Conservation (phyloP, 768 basidiomycete species). For the Kwoniella pini region DNA sequence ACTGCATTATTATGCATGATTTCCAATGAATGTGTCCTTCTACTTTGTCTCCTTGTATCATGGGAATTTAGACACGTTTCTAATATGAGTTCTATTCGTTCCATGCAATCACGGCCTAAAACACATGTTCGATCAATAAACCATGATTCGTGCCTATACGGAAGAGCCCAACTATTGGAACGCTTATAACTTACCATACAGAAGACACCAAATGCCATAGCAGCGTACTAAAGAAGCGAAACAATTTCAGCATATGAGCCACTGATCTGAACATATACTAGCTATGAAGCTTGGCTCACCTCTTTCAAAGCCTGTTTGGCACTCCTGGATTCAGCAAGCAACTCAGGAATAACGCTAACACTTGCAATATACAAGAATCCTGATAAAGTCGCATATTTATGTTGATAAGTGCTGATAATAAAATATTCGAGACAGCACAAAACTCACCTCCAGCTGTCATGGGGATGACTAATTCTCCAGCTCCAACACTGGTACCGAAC, state of each 20-base stretch:
- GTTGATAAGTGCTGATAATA: too few relatives aligned
- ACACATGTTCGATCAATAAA: background rate
- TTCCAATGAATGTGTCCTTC: too few relatives aligned
- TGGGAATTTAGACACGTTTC: too few relatives aligned
- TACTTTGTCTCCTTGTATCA: too few relatives aligned
- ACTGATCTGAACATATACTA: too few relatives aligned
- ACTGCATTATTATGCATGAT: too few relatives aligned
- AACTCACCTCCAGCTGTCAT: slow-evolving; percentile 53
- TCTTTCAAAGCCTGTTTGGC: slow-evolving; percentile 86
- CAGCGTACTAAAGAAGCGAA: slow-evolving; percentile 67
- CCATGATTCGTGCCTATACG: background rate
- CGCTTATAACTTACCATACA: slow-evolving; percentile 64
- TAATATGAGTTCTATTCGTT: slow-evolving; percentile 45
- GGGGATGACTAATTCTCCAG: slow-evolving; percentile 73
- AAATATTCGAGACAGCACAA: too few relatives aligned
- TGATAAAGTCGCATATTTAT: background rate
- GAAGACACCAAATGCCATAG: slow-evolving; percentile 84
- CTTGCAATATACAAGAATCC: slow-evolving; percentile 93
- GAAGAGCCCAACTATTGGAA: background rate
- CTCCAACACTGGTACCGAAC: slow-evolving; percentile 76
- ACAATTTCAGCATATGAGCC: slow-evolving; percentile 22
- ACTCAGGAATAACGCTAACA: slow-evolving; percentile 83
- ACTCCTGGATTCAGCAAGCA: slow-evolving; percentile 84
- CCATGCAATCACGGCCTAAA: slow-evolving; percentile 53
- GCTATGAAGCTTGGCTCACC: slow-evolving; percentile 59